Percentiles rank a stretch among this genome's conserved stretches.
phyloP scores from a whole-genome alignment of 768 basidiomycete species.

The Heimioporus sp. region DNA sequence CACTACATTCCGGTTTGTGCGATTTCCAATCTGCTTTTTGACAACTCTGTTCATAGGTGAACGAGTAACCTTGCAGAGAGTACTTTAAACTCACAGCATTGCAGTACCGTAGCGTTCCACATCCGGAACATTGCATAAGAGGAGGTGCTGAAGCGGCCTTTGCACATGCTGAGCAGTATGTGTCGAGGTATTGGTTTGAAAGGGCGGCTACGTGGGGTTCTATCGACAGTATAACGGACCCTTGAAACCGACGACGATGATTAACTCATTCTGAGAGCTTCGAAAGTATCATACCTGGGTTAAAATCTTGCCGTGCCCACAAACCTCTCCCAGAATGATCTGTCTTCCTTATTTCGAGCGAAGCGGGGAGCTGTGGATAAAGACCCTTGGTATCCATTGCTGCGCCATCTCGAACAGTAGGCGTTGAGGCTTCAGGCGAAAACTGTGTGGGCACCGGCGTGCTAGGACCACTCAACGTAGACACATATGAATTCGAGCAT shows the following conservation, averaged over 20 bases:
- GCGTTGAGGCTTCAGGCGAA: slow-evolving; percentile 19
- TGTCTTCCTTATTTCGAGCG: slow-evolving; percentile 39
- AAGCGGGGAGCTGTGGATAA: slow-evolving; percentile 36
- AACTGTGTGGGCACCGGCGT: slow-evolving; percentile 22
- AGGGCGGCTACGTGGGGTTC: slow-evolving; percentile 64
- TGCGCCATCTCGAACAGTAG: background rate
- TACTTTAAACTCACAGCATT: slow-evolving; percentile 47
- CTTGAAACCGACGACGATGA: slow-evolving; percentile 35
- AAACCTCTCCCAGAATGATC: slow-evolving; percentile 44
- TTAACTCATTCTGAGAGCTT: background rate
- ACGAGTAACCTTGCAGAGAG: background rate
- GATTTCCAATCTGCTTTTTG: slow-evolving; percentile 70
- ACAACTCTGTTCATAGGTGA: slow-evolving; percentile 46
- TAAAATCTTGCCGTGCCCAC: slow-evolving; percentile 36
- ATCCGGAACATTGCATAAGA: slow-evolving; percentile 73
- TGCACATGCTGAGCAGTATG: slow-evolving; percentile 71
- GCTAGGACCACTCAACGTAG: slow-evolving; percentile 24
- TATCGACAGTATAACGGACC: slow-evolving; percentile 53
- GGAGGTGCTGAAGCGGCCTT: slow-evolving; percentile 33
- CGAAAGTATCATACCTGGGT: slow-evolving; percentile 34
- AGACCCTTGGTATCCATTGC: slow-evolving; percentile 8
- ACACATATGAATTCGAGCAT: slow-evolving; percentile 35
- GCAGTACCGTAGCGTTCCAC: slow-evolving; percentile 75
- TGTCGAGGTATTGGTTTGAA: slow-evolving; percentile 57
- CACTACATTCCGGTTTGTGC: slow-evolving; percentile 79